Evolutionary conservation across 2,329 filamentous ascomycete species (phyloP).

Genomic region (Colletotrichum cordylinicola): DNA sequence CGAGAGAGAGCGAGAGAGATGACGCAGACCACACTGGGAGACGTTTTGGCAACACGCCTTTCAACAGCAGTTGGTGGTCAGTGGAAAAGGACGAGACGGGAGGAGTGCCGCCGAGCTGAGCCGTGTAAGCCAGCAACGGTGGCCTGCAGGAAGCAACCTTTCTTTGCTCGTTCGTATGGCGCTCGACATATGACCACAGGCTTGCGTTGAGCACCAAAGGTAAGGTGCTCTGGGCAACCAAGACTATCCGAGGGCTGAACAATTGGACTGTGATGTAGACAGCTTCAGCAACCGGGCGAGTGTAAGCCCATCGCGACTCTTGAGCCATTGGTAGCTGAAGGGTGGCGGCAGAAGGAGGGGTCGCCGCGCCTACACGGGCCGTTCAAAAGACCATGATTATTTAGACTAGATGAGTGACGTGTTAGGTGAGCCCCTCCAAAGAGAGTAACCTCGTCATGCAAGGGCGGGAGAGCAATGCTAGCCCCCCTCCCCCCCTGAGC

Average conservation of each 20-base stretch:
- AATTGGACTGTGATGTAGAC: neutral
- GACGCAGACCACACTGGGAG: neutral
- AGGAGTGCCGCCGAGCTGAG: neutral
- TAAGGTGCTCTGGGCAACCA: neutral
- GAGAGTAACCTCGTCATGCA: conserved; percentile 4
- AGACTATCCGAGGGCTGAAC: neutral
- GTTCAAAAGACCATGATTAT: neutral
- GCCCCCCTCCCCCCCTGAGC: neutral
- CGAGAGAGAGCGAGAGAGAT: neutral
- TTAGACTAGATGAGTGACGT: neutral
- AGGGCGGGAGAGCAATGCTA: neutral
- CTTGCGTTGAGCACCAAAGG: neutral
- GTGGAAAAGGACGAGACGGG: neutral
- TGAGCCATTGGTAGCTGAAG: neutral
- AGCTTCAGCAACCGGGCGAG: neutral
- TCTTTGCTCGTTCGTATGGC: neutral
- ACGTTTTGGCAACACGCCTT: neutral
- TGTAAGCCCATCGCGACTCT: neutral
- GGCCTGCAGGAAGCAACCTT: neutral
- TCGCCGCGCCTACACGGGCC: neutral
- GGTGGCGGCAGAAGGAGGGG: neutral
- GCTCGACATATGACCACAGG: neutral
- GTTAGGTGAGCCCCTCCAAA: neutral
- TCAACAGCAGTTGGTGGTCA: neutral
- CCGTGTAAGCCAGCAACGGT: neutral